Evolutionary conservation across 306 rosid species (phyloP).

Genomic region (Abrus pulchellus): DNA sequence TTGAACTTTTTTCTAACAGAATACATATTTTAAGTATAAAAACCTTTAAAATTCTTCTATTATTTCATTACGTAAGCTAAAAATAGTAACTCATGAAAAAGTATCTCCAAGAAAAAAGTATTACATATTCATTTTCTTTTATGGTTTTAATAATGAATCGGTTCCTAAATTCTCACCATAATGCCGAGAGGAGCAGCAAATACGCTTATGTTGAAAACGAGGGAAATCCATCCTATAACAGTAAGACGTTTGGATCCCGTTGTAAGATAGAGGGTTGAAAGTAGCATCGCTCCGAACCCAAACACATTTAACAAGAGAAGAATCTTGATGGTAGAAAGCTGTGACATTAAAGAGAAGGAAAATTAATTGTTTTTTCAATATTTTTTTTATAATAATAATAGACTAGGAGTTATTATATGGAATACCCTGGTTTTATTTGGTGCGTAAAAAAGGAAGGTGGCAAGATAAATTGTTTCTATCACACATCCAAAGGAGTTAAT

Average conservation of each 20-base stretch:
- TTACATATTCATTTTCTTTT: background rate
- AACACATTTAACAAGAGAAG: conserved; percentile 66
- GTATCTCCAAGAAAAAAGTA: background rate
- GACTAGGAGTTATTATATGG: background rate
- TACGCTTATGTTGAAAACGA: conserved; percentile 72
- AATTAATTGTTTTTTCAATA: background rate
- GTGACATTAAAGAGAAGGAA: background rate
- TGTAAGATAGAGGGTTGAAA: conserved; percentile 66
- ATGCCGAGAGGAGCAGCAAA: conserved; percentile 89
- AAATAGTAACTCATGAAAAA: too few relatives aligned
- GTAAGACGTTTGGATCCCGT: conserved; percentile 61
- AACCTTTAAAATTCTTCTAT: too few relatives aligned
- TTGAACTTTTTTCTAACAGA: background rate
- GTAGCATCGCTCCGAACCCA: conserved; percentile 79
- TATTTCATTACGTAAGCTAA: too few relatives aligned
- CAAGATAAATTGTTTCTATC: conserved; percentile 69
- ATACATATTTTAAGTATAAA: background rate
- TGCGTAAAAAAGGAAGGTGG: conserved; percentile 69
- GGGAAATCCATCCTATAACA: conserved; percentile 83
- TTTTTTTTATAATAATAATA: too few relatives aligned
- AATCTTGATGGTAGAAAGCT: conserved; percentile 71
- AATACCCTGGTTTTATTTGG: conserved; percentile 74
- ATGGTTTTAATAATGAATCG: background rate
- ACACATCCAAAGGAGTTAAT: conserved; percentile 82
- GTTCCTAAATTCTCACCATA: conserved; percentile 55